These are phyloP conservation scores for Myxozyma neglecta DNA, from an alignment of 805 yeast genomes.

Conservation along the genomic window DNA sequence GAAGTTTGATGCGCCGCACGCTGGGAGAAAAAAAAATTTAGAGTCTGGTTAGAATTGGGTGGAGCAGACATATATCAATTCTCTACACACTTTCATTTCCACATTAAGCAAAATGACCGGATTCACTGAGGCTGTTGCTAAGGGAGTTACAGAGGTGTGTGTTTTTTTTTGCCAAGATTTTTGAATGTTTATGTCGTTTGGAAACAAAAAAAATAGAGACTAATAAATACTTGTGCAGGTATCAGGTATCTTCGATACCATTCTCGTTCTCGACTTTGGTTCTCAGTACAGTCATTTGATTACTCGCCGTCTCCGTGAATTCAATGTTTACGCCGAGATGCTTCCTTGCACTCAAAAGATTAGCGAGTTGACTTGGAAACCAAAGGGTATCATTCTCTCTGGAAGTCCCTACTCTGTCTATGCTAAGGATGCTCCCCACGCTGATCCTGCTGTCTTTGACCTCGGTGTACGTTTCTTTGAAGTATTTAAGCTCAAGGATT, in stretches of 20 bases:
- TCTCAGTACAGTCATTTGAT: slow-evolving; percentile 97
- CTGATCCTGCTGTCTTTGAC: slow-evolving; percentile 88
- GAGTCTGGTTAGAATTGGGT: background rate
- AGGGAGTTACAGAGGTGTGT: slow-evolving; percentile 26
- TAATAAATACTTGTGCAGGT: slow-evolving; percentile 50
- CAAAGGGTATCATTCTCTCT: slow-evolving; percentile 92
- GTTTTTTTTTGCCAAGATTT: no score
- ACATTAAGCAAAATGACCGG: slow-evolving; percentile 15
- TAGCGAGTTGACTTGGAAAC: slow-evolving; percentile 86
- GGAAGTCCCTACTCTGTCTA: slow-evolving; percentile 99
- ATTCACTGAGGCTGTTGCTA: slow-evolving; percentile 9
- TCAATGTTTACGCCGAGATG: slow-evolving; percentile 98
- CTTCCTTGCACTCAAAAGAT: slow-evolving; percentile 98
- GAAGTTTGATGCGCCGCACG: slow-evolving; percentile 7
- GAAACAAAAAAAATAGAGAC: background rate
- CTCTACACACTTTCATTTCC: background rate
- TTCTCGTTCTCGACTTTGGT: slow-evolving; percentile 95
- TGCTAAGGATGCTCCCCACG: slow-evolving; percentile 94
- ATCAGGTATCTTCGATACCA: slow-evolving; percentile 89
- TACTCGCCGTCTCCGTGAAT: slow-evolving; percentile 96
- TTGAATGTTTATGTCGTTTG: background rate
- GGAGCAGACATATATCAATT: background rate
- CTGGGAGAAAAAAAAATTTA: slow-evolving; percentile 1
- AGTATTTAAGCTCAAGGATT: background rate
- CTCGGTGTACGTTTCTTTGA: slow-evolving; percentile 52